These are phyloP conservation scores for Botrytis elliptica DNA, from an alignment of 2,329 filamentous ascomycete species.

Conservation along the genomic window DNA sequence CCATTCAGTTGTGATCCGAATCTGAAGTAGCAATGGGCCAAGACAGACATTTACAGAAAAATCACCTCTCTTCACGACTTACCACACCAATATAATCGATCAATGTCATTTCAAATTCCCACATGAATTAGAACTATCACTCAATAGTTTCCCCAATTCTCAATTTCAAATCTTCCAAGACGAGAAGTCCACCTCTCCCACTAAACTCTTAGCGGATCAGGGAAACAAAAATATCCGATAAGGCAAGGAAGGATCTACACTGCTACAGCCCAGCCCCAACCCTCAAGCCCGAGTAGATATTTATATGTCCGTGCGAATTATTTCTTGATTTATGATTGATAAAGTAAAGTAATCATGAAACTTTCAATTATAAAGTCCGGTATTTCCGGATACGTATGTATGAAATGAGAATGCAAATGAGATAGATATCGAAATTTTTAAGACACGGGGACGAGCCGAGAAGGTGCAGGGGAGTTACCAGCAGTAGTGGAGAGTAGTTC, in stretches of 20 bases:
- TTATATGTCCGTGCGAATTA: not conserved
- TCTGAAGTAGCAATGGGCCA: not conserved
- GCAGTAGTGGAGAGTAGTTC: not conserved
- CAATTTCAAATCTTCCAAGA: not conserved
- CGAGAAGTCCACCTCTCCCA: not conserved
- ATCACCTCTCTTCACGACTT: not conserved
- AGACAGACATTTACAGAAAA: not conserved
- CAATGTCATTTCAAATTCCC: not conserved
- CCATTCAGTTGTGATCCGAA: not conserved
- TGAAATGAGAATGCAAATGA: not conserved
- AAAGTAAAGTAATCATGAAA: not conserved
- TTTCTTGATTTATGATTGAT: not conserved
- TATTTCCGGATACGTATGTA: not conserved
- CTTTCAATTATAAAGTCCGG: not conserved
- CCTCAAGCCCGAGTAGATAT: not conserved
- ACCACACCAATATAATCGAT: not conserved
- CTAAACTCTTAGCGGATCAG: not conserved
- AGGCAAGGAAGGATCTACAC: not conserved
- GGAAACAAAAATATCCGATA: constrained; percentile 5
- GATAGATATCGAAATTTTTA: not conserved
- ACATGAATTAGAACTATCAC: not conserved
- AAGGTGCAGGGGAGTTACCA: not conserved
- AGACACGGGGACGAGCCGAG: constrained; percentile 5
- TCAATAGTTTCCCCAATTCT: not conserved
- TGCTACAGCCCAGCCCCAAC: not conserved